phyloP scores from a whole-genome alignment of 192 early-diverging fungal species.

The Coemansia sp. region DNA sequence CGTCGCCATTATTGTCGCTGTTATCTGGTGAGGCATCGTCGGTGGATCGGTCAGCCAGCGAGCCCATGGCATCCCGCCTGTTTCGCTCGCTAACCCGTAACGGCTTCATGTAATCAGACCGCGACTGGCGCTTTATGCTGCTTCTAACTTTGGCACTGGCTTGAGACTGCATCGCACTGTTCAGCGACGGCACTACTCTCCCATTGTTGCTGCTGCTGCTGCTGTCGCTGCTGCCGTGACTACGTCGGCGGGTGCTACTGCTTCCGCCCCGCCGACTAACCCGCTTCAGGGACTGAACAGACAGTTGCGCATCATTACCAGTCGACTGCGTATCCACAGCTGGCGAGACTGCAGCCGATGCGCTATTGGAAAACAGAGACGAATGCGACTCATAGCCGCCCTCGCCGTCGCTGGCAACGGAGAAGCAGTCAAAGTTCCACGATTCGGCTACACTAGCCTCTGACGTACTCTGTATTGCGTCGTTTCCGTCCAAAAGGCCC shows the following conservation, averaged over 20 bases:
- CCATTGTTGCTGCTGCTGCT: constrained; percentile 2
- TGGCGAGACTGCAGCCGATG: constrained; percentile 15
- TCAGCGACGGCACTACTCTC: neutral
- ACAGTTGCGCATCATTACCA: neutral
- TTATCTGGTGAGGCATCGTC: constrained; percentile 6
- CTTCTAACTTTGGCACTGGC: neutral
- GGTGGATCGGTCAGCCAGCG: neutral
- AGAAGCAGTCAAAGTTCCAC: constrained; percentile 56
- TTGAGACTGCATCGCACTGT: neutral
- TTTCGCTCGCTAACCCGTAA: neutral
- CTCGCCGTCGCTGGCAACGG: constrained; percentile 47
- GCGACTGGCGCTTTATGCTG: constrained; percentile 2
- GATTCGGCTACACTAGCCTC: constrained; percentile 51
- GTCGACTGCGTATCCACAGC: neutral
- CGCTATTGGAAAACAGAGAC: constrained; percentile 44
- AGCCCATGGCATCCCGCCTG: neutral
- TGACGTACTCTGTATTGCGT: constrained; percentile 47
- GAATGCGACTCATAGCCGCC: constrained; percentile 46
- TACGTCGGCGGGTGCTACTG: neutral
- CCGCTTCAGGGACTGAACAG: neutral
- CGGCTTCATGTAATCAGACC: neutral
- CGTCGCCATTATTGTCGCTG: constrained; percentile 14
- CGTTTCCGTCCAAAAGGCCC: constrained; percentile 38
- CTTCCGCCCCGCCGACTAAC: neutral
- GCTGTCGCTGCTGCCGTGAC: constrained; percentile 1